Evolutionary conservation across 495 filamentous ascomycete genomes (phyloP), one percentile per base, ranked within the genome.

Genomic region (Tetracladium setigerum): DNA sequence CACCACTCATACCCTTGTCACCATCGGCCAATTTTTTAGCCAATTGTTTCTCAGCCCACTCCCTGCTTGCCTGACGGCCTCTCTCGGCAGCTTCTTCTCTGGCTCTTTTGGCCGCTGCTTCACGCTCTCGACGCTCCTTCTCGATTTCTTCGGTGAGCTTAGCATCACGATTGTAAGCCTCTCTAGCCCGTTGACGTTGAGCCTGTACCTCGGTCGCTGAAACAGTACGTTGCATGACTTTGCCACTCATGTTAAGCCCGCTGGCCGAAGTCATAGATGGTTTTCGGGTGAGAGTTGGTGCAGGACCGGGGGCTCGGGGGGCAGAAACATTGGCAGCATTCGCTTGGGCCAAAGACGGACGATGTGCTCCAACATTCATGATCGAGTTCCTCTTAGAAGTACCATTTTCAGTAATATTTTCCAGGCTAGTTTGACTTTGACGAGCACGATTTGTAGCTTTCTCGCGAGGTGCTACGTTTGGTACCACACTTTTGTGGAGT

Each of bases 1-100:
- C 52, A 53, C 49, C 38, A 14, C 41, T 44, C 38, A 52, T 24
- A 11, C 51, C 55, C 19, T 49, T 53, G 16, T 56, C 57, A 22
- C 34, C 39, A 30, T 47, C 46, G 22, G 52, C 50, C 41, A 53
- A 36, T 47, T 67, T 67, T 63, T 61, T 72, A 37, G 54, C 53
- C 60, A 63, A 67, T 67, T 84, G 76, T 67, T 73, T 82, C 64
- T 83, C 80, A 4, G 82, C 82, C 83, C 83, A 87, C 63, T 82
- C 78, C 30, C 83, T 63, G 46, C 78, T 80, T 41, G 76, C 67
- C 57, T 71, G 62, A 44, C 82, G 66, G 12, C 79, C 79, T 47
- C 81, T 60, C 63, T 87, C 83, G 0, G 83, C 81, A 9, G 84
- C 84, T 55, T 74, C 74, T 52, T 75, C 68, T 41, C 81, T 65